phyloP scores from a whole-genome alignment of 257 asterid genomes.

The Misopates orontium region DNA sequence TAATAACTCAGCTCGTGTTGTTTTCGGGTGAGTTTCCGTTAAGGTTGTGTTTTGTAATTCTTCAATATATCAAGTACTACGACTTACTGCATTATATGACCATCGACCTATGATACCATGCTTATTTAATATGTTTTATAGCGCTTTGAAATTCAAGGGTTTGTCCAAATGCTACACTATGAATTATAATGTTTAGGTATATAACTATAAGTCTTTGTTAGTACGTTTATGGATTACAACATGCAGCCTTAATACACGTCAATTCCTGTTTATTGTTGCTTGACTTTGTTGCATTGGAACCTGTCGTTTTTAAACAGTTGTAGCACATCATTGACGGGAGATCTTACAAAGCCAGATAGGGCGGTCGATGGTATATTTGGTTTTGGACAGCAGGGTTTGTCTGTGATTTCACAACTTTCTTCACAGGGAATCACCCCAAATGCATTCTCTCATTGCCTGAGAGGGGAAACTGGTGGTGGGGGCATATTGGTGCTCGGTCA shows the following conservation, averaged over 20 bases:
- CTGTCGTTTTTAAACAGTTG: slow-evolving; percentile 56
- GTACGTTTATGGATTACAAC: too few relatives aligned
- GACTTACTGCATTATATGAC: too few relatives aligned
- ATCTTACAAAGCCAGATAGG: slow-evolving; percentile 87
- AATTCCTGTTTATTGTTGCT: neutral
- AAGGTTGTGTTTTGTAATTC: too few relatives aligned
- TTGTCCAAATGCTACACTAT: too few relatives aligned
- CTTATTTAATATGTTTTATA: too few relatives aligned
- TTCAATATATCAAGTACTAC: too few relatives aligned
- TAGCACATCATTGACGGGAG: slow-evolving; percentile 93
- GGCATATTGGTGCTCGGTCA: slow-evolving; percentile 92
- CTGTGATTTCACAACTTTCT: slow-evolving; percentile 86
- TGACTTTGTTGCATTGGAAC: slow-evolving; percentile 16
- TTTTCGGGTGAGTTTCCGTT: slow-evolving; percentile 78
- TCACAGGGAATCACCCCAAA: slow-evolving; percentile 80
- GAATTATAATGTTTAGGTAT: too few relatives aligned
- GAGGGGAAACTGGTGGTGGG: slow-evolving; percentile 75
- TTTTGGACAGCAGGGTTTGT: slow-evolving; percentile 88
- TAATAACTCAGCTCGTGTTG: slow-evolving; percentile 78
- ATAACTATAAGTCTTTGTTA: too few relatives aligned
- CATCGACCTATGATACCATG: too few relatives aligned
- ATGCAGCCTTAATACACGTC: too few relatives aligned
- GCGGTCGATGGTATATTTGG: slow-evolving; percentile 99
- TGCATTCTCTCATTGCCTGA: slow-evolving; percentile 87
- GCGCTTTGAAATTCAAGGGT: too few relatives aligned